Evolutionary conservation across 1,284 basidiomycete species (phyloP), one percentile per base, ranked within the genome.

Genomic region (Lentinus polychrous): DNA sequence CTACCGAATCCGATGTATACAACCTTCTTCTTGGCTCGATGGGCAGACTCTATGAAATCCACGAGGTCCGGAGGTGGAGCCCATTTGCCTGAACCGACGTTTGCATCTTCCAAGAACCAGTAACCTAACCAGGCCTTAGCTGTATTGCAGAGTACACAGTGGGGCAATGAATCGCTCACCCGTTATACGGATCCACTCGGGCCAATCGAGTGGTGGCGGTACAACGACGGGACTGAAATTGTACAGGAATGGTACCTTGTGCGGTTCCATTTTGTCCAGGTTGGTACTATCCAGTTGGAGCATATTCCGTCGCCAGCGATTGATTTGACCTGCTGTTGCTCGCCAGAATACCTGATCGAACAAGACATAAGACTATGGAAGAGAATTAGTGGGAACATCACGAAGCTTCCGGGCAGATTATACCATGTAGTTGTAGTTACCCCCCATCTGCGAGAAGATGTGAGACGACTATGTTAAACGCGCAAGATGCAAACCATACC

Each of bases 1-100:
- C 93, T 96, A n/a, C 95, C 95, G 63, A 97, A 99, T 22, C 95
- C 95, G 56, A 99, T 94, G 69, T 98, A 99, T 4, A 98, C 93
- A 24, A 99, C 75, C 70, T 95, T 97, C 76, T 91, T 91, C 50
- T 79, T 78, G 17, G 72, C 67, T 32, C 73, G 71, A 56, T 82
- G 86, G 4, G 94, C 91, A 27, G 71, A 71, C 47, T 86, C 79
- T 49, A 99, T 91, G 62, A 97, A 99, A 33, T 79, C 66, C 1
- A 91, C 68, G 7, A 99, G 75, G 37, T 85, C 86, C 6, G 76
- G 63, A 0, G 94, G 91, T 10, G 94, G 88, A 6, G 78, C 71
- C 94, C 94, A 98, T 66, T 91, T 90, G 68, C 85, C 85, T 20
- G 81, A 75, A 50, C 84, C 83, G 43, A 91, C 89, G 54, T 94